Base-by-base conservation (phyloP, 148 eudicot species). In the Rhododendron griersonianum region DNA sequence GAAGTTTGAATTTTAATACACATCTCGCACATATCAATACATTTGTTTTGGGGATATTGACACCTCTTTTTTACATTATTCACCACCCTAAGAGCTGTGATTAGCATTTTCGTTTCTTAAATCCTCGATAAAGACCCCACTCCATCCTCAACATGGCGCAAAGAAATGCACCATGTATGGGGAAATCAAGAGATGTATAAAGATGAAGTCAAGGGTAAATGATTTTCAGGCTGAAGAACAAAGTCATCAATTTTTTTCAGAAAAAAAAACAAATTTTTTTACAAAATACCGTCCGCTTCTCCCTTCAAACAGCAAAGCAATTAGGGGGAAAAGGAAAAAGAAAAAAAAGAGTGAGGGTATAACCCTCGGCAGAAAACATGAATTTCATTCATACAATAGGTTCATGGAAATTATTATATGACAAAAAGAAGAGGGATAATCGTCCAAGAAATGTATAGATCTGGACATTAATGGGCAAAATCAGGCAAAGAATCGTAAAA, bases 211-310 rank as follows among this genome's bases (percentile, higher is more conserved):
- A 53, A 11, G 11, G 33, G 16, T 0, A 48, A 48, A 50, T n/a
- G n/a, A n/a, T 47, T 48, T n/a, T 80, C n/a, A 30, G 63, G 63
- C 65, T 53, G 83, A 33, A 80, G 82, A 80, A 50, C 57, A n/a
- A 65, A 28, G 11, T 11, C 35, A 19, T 18, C 61, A 59, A 55
- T 1, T 3, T 55, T 55, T 55, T 55, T 55, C 59, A 59, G 7
- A 18, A 57, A 59, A 35, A 45, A 37, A 15, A 2, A 44, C 45
- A 21, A 77, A 77, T 23, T 77, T 30, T 30, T 35, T 44, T 21
- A 44, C 50, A 44, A 78, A 8, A 55, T 55, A 55, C 7, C 21
- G 19, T 55, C 19, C 21, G 61, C 21, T 75, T 21, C 16, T 1
- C 41, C 2, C 11, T 2, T 1, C n/a, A 19, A 37, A 23, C 13